Conservation (phyloP, 2,329 filamentous ascomycete genomes). For the Elsinoe batatas region DNA sequence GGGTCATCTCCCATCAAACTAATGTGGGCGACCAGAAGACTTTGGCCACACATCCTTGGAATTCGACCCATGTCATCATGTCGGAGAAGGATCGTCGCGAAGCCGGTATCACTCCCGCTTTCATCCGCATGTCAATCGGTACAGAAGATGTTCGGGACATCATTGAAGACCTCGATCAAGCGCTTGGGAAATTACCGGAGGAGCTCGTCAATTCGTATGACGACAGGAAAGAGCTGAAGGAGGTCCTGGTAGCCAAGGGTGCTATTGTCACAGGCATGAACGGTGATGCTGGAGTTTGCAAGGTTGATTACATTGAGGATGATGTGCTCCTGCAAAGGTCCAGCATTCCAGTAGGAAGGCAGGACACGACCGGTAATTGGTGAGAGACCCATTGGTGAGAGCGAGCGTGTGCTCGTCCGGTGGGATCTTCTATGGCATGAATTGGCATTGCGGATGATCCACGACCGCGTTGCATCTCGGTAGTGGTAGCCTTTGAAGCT, state of each 20-base stretch:
- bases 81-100: not conserved
- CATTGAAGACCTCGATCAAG: constrained; percentile 88
- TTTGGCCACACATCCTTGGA: constrained; percentile 23
- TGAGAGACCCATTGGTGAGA: not conserved
- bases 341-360: not conserved
- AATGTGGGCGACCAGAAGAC: constrained; percentile 27
- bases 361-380: not conserved
- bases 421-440: too few relatives aligned
- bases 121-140: constrained; percentile 89
- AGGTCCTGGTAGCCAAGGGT: not conserved
- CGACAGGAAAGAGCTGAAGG: not conserved
- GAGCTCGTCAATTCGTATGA: not conserved
- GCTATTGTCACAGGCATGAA: not conserved
- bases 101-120: constrained; percentile 46
- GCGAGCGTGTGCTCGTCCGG: too few relatives aligned
- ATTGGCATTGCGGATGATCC: too few relatives aligned
- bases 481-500: too few relatives aligned
- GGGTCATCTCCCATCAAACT: constrained; percentile 21
- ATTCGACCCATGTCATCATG: constrained; percentile 19
- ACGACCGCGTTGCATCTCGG: too few relatives aligned
- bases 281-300: not conserved
- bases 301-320: not conserved
- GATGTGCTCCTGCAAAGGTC: not conserved
- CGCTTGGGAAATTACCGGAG: constrained; percentile 47
- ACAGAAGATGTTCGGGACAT: constrained; percentile 97